These are phyloP conservation scores for Hygrocybe punicea DNA, from an alignment of 768 basidiomycete genomes.

Conservation along the genomic window DNA sequence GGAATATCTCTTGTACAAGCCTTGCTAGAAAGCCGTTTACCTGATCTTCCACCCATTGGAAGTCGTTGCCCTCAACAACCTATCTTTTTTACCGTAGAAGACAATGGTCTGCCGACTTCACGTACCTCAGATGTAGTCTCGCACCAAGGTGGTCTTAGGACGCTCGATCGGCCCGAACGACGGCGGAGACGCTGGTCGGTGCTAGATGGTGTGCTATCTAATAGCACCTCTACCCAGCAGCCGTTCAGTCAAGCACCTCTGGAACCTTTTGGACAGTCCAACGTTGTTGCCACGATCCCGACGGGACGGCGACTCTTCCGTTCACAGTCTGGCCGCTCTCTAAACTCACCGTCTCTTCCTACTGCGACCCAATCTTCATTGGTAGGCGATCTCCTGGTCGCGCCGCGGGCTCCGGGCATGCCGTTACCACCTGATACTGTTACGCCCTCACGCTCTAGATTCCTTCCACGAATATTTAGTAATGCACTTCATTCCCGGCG, in stretches of 20 bases:
- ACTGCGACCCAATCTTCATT: conserved; percentile 27
- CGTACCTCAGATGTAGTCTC: conserved; percentile 45
- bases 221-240: conserved; percentile 20
- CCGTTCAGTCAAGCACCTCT: conserved; percentile 25
- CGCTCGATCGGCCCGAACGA: conserved; percentile 36
- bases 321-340: conserved; percentile 41
- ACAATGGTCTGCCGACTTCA: conserved; percentile 43
- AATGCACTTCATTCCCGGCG: conserved; percentile 59
- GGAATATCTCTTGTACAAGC: conserved; percentile 71
- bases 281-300: neutral
- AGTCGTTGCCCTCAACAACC: conserved; percentile 63
- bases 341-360: conserved; percentile 20
- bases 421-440: conserved; percentile 20
- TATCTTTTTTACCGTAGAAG: conserved; percentile 55
- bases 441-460: conserved; percentile 47
- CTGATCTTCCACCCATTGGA: conserved; percentile 69
- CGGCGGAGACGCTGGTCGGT: conserved; percentile 72
- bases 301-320: conserved; percentile 25
- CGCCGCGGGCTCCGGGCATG: conserved; percentile 20
- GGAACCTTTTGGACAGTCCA: conserved; percentile 14
- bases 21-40: conserved; percentile 73
- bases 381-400: conserved; percentile 23
- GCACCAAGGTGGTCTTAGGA: conserved; percentile 27
- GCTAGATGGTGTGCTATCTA: conserved; percentile 42
- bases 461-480: conserved; percentile 67